These are phyloP conservation scores for Vitellaria paradoxa DNA, from an alignment of 179 eudicot genomes.

Conservation along the genomic window DNA sequence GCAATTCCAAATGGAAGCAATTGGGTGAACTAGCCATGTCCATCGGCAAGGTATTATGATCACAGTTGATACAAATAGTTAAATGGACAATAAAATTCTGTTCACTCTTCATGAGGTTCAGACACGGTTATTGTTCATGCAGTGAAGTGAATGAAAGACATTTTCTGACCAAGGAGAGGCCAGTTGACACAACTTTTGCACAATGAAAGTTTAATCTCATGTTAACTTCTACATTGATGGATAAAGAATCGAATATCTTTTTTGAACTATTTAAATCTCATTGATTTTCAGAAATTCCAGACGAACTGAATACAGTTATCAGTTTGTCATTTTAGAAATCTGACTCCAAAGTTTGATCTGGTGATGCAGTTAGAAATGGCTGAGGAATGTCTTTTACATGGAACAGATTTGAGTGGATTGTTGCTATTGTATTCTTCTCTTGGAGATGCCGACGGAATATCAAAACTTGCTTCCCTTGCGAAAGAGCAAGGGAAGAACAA, in stretches of 20 bases:
- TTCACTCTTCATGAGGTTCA: not conserved
- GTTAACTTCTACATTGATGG: not conserved
- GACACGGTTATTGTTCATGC: not conserved
- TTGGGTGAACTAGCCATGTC: constrained; percentile 69
- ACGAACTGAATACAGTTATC: not conserved
- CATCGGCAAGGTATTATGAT: constrained; percentile 45
- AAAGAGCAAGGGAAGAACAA: constrained; percentile 72
- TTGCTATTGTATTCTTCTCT: constrained; percentile 80
- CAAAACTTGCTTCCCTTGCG: constrained; percentile 49
- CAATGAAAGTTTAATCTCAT: not conserved
- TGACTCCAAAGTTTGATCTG: not conserved
- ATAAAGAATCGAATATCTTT: not conserved
- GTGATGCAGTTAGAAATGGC: constrained; percentile 75
- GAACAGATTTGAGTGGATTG: constrained; percentile 83
- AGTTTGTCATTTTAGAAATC: not conserved
- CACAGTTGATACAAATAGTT: not conserved
- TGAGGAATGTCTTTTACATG: constrained; percentile 67
- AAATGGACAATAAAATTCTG: not conserved
- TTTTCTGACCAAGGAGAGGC: not conserved
- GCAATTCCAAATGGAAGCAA: constrained; percentile 68
- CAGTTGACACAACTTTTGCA: not conserved
- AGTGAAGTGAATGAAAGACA: not conserved
- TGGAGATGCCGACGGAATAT: constrained; percentile 82
- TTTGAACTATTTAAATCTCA: no score
- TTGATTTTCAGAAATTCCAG: not conserved